These are phyloP conservation scores for Durio zibethinus DNA, from an alignment of 345 rosid species.

Conservation along the genomic window DNA sequence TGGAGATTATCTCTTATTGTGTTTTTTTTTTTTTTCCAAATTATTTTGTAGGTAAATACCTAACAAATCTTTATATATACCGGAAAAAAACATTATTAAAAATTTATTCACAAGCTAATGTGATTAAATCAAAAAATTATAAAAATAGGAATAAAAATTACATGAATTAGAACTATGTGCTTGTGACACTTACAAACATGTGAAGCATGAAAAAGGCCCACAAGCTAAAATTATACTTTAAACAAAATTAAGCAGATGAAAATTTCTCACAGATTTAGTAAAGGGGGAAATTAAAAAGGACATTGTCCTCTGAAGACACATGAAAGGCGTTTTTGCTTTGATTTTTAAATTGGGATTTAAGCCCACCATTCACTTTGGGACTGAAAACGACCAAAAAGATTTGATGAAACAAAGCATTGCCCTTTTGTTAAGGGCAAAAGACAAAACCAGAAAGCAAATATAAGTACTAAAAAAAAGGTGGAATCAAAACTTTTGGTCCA, in stretches of 20 bases:
- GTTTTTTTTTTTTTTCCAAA: too few relatives aligned
- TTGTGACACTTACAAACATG: slow-evolving; percentile 3
- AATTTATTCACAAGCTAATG: too few relatives aligned
- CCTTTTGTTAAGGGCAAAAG: not conserved
- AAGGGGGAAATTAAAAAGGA: not conserved
- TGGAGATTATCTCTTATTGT: too few relatives aligned
- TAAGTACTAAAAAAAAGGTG: not conserved
- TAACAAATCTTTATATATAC: too few relatives aligned
- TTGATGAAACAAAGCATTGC: too few relatives aligned
- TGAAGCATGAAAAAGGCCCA: not conserved
- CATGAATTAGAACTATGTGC: not conserved
- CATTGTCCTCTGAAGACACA: not conserved
- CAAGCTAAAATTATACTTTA: not conserved
- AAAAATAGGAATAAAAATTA: too few relatives aligned
- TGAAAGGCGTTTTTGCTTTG: not conserved
- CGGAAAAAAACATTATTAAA: too few relatives aligned
- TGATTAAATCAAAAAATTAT: too few relatives aligned
- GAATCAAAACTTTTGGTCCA: not conserved
- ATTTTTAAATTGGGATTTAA: not conserved
- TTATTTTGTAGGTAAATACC: too few relatives aligned
- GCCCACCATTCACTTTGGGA: slow-evolving; percentile 2
- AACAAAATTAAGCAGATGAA: not conserved
- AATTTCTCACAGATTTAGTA: slow-evolving; percentile 7
- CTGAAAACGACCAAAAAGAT: not conserved
- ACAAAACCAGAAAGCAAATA: not conserved